Base-by-base conservation (phyloP, 2,329 filamentous ascomycete genomes). In the Lecanicillium sp. region DNA sequence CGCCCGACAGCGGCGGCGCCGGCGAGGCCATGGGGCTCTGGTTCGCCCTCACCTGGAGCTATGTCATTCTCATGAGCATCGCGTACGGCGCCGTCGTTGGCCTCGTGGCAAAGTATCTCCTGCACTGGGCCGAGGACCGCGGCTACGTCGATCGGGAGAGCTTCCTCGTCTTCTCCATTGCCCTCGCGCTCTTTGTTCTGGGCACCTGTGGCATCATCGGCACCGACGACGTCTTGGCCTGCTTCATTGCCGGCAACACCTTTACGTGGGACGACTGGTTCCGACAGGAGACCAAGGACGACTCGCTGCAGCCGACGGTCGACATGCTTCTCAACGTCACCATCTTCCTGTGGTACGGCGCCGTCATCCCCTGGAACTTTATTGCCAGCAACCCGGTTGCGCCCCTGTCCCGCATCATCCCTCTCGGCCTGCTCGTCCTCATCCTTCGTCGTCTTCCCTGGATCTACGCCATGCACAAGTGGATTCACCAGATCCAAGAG, bases 221-320 rank as follows among this genome's bases (percentile, higher is more conserved):
- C 1, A 91, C 83, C 29, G 90, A 95, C 60, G 90, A 96, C 60
- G 86, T 95, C 1, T 74, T 96, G 6, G 90, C 90, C 2, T 95
- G 89, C 67, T 96, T 96, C 61, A 84, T 95, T 56, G 90, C 90
- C 2, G 90, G 90, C 2, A 95, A 95, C 59, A 80, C 79, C 1
- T 95, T 96, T 56, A 95, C 88, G 0, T 91, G 88, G 82, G 90
- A 95, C 62, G 89, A 95, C 66, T 94, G 88, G 89, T 96, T 95
- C 66, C 84, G 90, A 0, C 71, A 91, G 1, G 87, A 94, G 64
- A 96, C 90, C 0, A 71, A 85, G 57, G 90, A 95, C 56, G 91
- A 96, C 60, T 90, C 87, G 2, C 76, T 96, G n/a, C 90, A 96
- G 62, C 90, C 90, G 0, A 95, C 90, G 0, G 86, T 96, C 38